Base-by-base conservation (phyloP, 1,284 basidiomycete species). In the Xanthoconium separans region DNA sequence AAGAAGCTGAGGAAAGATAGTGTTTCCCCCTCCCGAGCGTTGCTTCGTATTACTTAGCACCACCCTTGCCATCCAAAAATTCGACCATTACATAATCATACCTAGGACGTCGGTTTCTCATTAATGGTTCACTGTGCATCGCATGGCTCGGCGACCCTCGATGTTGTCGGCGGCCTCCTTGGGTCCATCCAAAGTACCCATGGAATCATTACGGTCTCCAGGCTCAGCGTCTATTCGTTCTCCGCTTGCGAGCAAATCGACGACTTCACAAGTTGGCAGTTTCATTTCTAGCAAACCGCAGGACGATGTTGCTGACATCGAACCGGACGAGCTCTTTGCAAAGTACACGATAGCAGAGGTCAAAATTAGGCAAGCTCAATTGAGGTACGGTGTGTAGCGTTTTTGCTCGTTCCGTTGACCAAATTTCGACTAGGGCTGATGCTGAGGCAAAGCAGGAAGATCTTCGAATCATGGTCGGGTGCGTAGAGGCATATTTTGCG, bases 401-500 rank as follows among this genome's bases (percentile, higher is more conserved):
- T 33, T 11, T 13, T 7, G 16, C 18, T 47, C 30, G 37, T 45
- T 18, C 30, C 47, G 44, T 52, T 51, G 27, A 56, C 51, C 37
- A 47, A 54, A 44, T 47, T 54, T 27, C 31, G 24, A n/a, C 11
- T 58, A 93, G 91, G 70, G 75, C 80, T n/a, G 91, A 95, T 70
- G 93, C 93, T 2, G 84, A 93, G 66, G 87, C 87, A 48, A 96
- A 96, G 72, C 91, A 93, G 66, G 89, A 93, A 64, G 95, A 98
- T 69, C 80, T 97, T 43, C 79, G 94, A 60, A 79, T 91, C 29
- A 98, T 96, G 94, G 95, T 98, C 70, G 94, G 93, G 93, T 95
- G 73, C 80, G 92, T 85, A 54, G 24, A 44, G 47, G 24, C 48
- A 24, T 53, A 54, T 46, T 33, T 51, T 48, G 37, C 9, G 15